Percentiles rank a stretch among this genome's conserved stretches.
phyloP scores from a whole-genome alignment of 2,329 filamentous ascomycete species.

The Aspergillus transmontanensis region DNA sequence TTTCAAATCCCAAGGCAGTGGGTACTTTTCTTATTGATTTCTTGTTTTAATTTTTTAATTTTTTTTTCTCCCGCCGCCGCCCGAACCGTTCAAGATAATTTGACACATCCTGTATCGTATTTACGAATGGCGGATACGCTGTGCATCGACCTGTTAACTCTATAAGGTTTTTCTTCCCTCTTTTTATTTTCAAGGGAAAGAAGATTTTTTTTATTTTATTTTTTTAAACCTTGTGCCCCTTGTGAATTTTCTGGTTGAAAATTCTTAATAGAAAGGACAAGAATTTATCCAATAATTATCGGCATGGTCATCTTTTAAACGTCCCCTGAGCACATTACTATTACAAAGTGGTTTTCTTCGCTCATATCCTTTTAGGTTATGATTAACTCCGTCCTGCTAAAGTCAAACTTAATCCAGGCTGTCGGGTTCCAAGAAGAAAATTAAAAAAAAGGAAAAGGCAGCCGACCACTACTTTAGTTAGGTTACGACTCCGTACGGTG shows the following conservation, averaged over 20 bases:
- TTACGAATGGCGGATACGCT: neutral
- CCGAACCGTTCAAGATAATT: constrained; percentile 14
- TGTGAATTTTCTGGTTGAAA: neutral
- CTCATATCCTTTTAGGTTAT: constrained; percentile 26
- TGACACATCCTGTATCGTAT: constrained; percentile 4
- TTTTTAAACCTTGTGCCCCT: neutral
- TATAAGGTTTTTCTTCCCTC: neutral
- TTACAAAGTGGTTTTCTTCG: constrained; percentile 3
- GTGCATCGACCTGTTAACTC: neutral
- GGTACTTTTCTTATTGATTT: neutral
- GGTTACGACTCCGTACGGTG: constrained; percentile 1
- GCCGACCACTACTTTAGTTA: constrained; percentile 4
- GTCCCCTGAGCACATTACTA: neutral
- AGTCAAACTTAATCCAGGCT: constrained; percentile 41
- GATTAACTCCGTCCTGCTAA: constrained; percentile 34
- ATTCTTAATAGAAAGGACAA: neutral
- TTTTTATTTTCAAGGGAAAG: neutral
- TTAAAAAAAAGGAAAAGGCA: constrained; percentile 13
- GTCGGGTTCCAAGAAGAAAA: constrained; percentile 30
- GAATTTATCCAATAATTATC: neutral
- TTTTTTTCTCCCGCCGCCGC: constrained; percentile 14
- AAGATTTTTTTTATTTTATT: too few species aligned
- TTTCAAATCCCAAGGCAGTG: neutral
- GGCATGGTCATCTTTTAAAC: neutral
- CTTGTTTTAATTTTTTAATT: neutral